Conservation (phyloP, 1,284 basidiomycete species). For the Somion occarium region DNA sequence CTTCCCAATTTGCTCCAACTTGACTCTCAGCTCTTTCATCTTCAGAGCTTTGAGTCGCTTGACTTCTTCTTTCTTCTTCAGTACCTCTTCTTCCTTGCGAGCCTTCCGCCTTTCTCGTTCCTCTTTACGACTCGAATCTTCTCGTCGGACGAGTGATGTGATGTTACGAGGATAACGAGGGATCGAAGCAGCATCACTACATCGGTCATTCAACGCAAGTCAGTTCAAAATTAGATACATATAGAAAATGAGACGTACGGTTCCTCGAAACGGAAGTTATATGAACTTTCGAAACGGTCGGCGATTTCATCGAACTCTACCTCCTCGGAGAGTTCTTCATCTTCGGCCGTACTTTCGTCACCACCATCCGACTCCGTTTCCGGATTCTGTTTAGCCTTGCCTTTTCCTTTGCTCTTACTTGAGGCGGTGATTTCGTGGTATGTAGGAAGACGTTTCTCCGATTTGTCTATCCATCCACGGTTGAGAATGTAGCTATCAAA, state of each 20-base stretch:
- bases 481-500: constrained; percentile 82
- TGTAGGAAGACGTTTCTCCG: constrained; percentile 69
- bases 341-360: constrained; percentile 25
- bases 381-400: constrained; percentile 33
- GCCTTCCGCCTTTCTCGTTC: constrained; percentile 73
- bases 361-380: constrained; percentile 13
- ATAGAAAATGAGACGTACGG: constrained; percentile 49
- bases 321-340: constrained; percentile 29
- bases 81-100: constrained; percentile 76
- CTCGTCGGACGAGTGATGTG: constrained; percentile 66
- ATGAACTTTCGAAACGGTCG: constrained; percentile 77
- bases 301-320: constrained; percentile 69
- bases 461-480: constrained; percentile 90
- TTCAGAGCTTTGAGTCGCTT: constrained; percentile 78
- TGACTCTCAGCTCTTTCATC: constrained; percentile 76
- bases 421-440: constrained; percentile 71
- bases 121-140: constrained; percentile 77
- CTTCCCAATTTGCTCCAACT: constrained; percentile 65
- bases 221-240: background rate
- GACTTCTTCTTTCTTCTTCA: constrained; percentile 75
- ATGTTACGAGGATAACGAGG: constrained; percentile 76
- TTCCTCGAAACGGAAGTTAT: constrained; percentile 94
- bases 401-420: constrained; percentile 33
- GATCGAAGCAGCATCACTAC: constrained; percentile 71
- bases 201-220: background rate